A percentile compares a stretch with the other conserved stretches of the same genome.
These are phyloP conservation scores for Betula pendula DNA, from an alignment of 306 rosid species.

Conservation along the genomic window DNA sequence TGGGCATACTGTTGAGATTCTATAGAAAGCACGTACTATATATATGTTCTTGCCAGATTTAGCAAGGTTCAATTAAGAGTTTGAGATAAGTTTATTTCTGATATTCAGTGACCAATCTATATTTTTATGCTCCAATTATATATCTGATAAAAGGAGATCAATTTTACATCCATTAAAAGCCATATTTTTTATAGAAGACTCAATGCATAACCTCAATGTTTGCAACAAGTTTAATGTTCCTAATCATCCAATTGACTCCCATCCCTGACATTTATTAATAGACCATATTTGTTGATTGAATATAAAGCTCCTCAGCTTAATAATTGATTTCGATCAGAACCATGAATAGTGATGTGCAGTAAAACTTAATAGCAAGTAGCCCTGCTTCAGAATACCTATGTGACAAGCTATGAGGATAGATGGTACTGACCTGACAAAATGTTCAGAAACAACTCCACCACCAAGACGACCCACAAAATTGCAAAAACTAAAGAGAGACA, in stretches of 20 bases:
- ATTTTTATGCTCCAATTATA: background rate
- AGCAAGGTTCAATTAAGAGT: constrained; percentile 1
- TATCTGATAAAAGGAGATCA: background rate
- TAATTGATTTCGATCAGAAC: background rate
- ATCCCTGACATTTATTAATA: background rate
- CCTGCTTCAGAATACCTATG: constrained; percentile 5
- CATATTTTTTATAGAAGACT: background rate
- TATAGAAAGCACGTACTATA: background rate
- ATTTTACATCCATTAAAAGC: background rate
- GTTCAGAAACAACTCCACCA: constrained; percentile 81
- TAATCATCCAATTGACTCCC: background rate
- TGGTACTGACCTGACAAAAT: constrained; percentile 68
- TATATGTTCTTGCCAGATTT: background rate
- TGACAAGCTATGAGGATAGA: constrained; percentile 21
- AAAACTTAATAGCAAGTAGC: background rate
- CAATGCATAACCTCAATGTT: background rate
- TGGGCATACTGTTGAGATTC: background rate
- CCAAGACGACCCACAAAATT: constrained; percentile 84
- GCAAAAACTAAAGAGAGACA: constrained; percentile 76
- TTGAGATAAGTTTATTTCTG: background rate
- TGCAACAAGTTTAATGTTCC: background rate
- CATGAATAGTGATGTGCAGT: background rate
- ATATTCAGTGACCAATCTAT: background rate
- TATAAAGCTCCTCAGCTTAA: background rate
- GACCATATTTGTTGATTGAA: background rate